Evolutionary conservation across 2,329 filamentous ascomycete genomes (phyloP).

Genomic region (Tolypocladium inflatum): DNA sequence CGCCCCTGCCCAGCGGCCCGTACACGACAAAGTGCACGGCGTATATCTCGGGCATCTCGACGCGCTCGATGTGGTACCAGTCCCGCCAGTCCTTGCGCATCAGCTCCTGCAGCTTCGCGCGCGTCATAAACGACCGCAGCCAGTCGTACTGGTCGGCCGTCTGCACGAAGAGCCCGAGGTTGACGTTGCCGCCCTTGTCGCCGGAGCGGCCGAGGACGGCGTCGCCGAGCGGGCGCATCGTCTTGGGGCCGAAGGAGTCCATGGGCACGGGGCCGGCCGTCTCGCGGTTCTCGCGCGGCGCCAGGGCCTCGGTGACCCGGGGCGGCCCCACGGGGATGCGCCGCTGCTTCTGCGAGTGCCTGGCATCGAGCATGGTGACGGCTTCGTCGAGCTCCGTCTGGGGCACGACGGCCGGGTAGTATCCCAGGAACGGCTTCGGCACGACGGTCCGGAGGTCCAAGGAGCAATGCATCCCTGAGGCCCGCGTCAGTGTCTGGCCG

Average conservation of each 20-base stretch:
- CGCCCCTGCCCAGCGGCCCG: conserved; percentile 31
- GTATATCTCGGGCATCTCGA: conserved; percentile 33
- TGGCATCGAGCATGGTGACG: conserved; percentile 8
- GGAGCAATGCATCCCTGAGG: conserved; percentile 28
- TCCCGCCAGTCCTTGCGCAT: conserved; percentile 23
- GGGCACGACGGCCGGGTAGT: conserved; percentile 13
- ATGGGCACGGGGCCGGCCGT: conserved; percentile 4
- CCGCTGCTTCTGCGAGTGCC: not conserved
- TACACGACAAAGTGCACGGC: conserved; percentile 43
- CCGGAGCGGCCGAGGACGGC: conserved; percentile 20
- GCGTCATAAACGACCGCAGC: conserved; percentile 31
- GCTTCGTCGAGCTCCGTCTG: conserved; percentile 22
- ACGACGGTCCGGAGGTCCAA: conserved; percentile 30
- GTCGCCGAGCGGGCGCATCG: conserved; percentile 16
- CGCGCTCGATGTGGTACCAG: conserved; percentile 29
- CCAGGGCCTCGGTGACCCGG: conserved; percentile 7
- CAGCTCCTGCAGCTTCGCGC: conserved; percentile 23
- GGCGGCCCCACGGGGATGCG: conserved; percentile 9
- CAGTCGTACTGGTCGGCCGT: conserved; percentile 33
- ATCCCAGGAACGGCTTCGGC: conserved; percentile 11
- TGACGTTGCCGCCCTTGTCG: conserved; percentile 34
- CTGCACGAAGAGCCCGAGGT: conserved; percentile 36
- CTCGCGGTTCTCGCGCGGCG: conserved; percentile 13
- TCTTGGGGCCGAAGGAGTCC: conserved; percentile 9
- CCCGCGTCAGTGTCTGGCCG: not conserved